A percentile compares a stretch with the other conserved stretches of the same genome.
Conservation (phyloP, 805 yeast genomes). For the Saccharomycopsis sp. region DNA sequence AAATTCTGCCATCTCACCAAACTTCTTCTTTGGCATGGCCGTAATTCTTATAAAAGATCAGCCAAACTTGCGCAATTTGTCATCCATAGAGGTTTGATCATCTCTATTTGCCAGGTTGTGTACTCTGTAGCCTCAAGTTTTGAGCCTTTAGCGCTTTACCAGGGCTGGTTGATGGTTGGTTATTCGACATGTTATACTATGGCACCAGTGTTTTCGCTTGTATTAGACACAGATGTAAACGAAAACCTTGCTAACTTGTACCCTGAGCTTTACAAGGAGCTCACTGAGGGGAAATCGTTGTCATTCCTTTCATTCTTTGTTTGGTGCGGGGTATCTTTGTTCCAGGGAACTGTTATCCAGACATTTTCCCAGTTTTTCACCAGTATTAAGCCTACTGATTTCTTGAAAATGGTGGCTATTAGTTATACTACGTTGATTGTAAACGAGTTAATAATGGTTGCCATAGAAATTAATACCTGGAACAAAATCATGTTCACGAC, state of each 20-base stretch:
- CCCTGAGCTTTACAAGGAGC: conserved; percentile 91
- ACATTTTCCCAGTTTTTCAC: conserved; percentile 72
- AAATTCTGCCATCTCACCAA: conserved; percentile 88
- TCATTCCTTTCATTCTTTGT: conserved; percentile 83
- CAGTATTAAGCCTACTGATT: conserved; percentile 47
- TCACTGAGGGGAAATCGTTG: conserved; percentile 80
- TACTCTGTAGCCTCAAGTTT: conserved; percentile 79
- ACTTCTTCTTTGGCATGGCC: conserved; percentile 92
- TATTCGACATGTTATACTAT: conserved; percentile 95
- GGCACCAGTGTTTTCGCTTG: conserved; percentile 96
- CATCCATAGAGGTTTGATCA: conserved; percentile 90
- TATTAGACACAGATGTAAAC: conserved; percentile 84
- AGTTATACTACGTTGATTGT: conserved; percentile 73
- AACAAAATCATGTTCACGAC: conserved; percentile 66
- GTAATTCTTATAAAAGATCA: conserved; percentile 92
- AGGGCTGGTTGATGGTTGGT: conserved; percentile 98
- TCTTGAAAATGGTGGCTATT: conserved; percentile 75
- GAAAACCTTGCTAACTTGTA: conserved; percentile 83
- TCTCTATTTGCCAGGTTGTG: conserved; percentile 92
- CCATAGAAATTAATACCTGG: conserved; percentile 90
- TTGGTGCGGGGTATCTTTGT: conserved; percentile 87
- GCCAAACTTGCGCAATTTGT: conserved; percentile 94
- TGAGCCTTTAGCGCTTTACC: conserved; percentile 90
- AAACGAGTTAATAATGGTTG: conserved; percentile 92
- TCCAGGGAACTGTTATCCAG: conserved; percentile 85